Evolutionary conservation across 768 basidiomycete species (phyloP).

Genomic region (Leucocoprinus birnbaumii): DNA sequence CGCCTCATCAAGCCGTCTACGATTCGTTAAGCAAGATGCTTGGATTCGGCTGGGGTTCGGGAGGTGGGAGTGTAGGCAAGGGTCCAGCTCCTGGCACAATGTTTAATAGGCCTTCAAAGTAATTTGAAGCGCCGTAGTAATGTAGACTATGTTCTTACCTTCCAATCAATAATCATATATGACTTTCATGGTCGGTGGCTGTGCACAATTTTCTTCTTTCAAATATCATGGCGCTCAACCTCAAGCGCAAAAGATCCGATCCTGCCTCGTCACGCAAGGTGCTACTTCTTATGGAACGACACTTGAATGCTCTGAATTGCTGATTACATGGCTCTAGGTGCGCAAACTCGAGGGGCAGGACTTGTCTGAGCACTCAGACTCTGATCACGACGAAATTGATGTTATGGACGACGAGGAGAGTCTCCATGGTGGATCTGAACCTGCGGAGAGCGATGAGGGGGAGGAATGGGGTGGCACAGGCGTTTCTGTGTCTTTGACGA

Average conservation of each 20-base stretch:
- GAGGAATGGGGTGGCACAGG: conserved; percentile 15
- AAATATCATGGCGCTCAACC: conserved; percentile 18
- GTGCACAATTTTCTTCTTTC: conserved; percentile 12
- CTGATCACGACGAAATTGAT: conserved; percentile 10
- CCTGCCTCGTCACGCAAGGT: conserved; percentile 17
- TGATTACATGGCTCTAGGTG: neutral
- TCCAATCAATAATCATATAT: conserved; percentile 4
- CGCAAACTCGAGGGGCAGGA: conserved; percentile 9
- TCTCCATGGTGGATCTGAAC: conserved; percentile 2
- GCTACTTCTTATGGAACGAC: neutral
- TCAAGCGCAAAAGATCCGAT: conserved; percentile 23
- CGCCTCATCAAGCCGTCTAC: conserved; percentile 70
- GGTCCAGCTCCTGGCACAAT: conserved; percentile 7
- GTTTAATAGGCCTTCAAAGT: neutral
- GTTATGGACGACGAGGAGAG: conserved; percentile 5
- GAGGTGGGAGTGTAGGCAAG: neutral
- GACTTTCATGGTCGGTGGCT: no score
- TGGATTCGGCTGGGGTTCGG: conserved; percentile 26
- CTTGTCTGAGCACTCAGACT: conserved; percentile 1
- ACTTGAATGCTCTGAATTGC: neutral
- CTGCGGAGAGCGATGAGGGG: neutral
- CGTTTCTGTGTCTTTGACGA: neutral
- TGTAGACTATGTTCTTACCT: neutral
- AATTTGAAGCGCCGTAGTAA: neutral
- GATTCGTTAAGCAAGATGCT: conserved; percentile 47